Conservation (phyloP, 2,329 filamentous ascomycete genomes). For the Cryphonectria carpinicola region DNA sequence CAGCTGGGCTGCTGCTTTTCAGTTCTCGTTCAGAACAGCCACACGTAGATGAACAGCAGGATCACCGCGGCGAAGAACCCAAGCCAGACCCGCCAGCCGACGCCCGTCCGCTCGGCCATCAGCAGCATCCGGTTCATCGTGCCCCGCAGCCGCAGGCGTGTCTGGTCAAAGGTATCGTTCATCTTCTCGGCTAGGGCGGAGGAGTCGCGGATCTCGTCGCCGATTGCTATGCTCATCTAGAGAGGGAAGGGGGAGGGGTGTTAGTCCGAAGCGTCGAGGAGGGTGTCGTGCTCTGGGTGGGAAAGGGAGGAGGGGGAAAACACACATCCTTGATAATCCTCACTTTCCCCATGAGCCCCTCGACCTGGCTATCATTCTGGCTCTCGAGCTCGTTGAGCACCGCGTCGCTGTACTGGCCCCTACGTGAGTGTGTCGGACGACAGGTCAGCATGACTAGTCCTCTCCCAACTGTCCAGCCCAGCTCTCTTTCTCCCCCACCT, state of each 20-base stretch:
- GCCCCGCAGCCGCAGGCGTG: constrained; percentile 76
- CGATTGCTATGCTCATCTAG: constrained; percentile 89
- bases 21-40: constrained; percentile 72
- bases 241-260: neutral
- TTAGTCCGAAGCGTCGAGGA: neutral
- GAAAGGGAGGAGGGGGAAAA: constrained; percentile 31
- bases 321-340: constrained; percentile 84
- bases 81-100: constrained; percentile 94
- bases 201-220: constrained; percentile 91
- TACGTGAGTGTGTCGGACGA: constrained; percentile 38
- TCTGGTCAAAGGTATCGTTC: constrained; percentile 92
- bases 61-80: constrained; percentile 84
- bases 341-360: constrained; percentile 90
- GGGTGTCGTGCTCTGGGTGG: neutral
- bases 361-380: constrained; percentile 89
- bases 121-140: constrained; percentile 97
- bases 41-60: constrained; percentile 87
- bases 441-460: constrained; percentile 12
- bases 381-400: constrained; percentile 92
- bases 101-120: constrained; percentile 94
- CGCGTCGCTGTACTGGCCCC: constrained; percentile 90
- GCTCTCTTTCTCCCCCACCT: neutral
- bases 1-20: constrained; percentile 2
- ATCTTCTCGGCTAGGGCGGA: constrained; percentile 90
- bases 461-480: neutral